Base-by-base conservation (phyloP, 1,139 yeast genomes). In the Pichia terricola region DNA sequence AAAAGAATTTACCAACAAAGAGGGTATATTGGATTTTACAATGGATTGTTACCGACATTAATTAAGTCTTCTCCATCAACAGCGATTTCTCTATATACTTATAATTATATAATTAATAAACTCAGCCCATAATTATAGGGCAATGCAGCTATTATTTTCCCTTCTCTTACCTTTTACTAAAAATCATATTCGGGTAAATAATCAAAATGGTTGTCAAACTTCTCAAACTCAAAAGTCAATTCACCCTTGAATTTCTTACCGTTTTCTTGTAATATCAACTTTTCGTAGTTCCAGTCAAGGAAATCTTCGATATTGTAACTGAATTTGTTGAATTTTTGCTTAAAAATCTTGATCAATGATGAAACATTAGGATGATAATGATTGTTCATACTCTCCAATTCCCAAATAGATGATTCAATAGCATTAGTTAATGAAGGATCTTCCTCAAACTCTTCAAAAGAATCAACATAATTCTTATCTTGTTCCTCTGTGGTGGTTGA, bases 341-440 rank as follows among this genome's bases (percentile, higher is more conserved):
- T 73, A 60, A 85, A 83, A 36, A 91, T 85, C 59, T 79, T 81
- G 10, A 96, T 96, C 55, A 91, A 69, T 0, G 96, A 84, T 2
- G 96, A 91, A 26, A 94, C 86, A 57, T 91, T 91, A 9, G 98
- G 97, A 63, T 91, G 97, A 59, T 87, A 91, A 62, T 91, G 99
- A n/a, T 75, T 65, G 39, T 51, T 50, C 71, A 81, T 79, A 0
- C 94, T 72, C 50, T 84, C 87, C 47, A 91, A 61, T 62, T 91
- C 98, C 98, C 98, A 91, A 39, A 89, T 64, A 0, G 97, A 88
- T 2, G 95, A 84, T 6, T 75, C 81, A 38, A 89, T 68, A 2
- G 98, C 97, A 31, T 76, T 69, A 0, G 96, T 83, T 48, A 73
- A 68, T 47, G 83, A 69, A 2, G 98, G 98, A 58, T 91, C 87